phyloP scores from a whole-genome alignment of 73 alveolate species.

The Diophrys appendiculata region DNA sequence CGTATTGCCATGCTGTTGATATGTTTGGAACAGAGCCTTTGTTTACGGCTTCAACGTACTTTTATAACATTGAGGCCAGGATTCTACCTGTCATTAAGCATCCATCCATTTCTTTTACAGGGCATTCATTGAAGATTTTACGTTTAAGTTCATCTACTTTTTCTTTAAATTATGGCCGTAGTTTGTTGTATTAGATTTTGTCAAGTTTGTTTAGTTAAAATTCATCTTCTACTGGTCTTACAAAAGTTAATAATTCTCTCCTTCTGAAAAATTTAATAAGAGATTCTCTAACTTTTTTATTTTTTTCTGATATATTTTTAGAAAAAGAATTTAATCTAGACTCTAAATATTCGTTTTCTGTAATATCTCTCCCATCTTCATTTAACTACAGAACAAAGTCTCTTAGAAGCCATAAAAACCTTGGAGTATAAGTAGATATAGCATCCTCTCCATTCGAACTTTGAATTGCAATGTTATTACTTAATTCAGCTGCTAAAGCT shows the following conservation, averaged over 20 bases:
- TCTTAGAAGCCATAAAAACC: conserved; percentile 60
- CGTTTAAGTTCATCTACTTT: conserved; percentile 47
- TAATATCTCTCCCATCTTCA: conserved; percentile 52
- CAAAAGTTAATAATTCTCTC: conserved; percentile 90
- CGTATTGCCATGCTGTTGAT: conserved; percentile 68
- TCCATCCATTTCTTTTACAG: conserved; percentile 47
- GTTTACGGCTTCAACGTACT: conserved; percentile 61
- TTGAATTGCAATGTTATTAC: conserved; percentile 67
- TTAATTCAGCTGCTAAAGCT: conserved; percentile 90
- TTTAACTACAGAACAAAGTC: conserved; percentile 62
- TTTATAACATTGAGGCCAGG: conserved; percentile 34
- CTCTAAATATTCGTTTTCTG: conserved; percentile 67
- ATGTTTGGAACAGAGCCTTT: conserved; percentile 66
- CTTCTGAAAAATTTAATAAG: conserved; percentile 78
- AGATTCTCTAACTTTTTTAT: conserved; percentile 81
- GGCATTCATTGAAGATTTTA: conserved; percentile 58
- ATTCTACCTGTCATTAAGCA: conserved; percentile 43
- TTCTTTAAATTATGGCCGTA: conserved; percentile 35
- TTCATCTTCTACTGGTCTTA: conserved; percentile 92
- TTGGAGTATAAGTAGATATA: conserved; percentile 35
- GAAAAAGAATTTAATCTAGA: conserved; percentile 43
- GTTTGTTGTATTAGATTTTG: conserved; percentile 5
- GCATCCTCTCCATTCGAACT: conserved; percentile 34
- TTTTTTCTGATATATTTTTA: conserved; percentile 60
- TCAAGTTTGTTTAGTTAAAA: conserved; percentile 34